Percentiles rank a stretch among this genome's conserved stretches.
These are phyloP conservation scores for Fusarium floridanum DNA, from an alignment of 2,329 filamentous ascomycete species.

Conservation along the genomic window DNA sequence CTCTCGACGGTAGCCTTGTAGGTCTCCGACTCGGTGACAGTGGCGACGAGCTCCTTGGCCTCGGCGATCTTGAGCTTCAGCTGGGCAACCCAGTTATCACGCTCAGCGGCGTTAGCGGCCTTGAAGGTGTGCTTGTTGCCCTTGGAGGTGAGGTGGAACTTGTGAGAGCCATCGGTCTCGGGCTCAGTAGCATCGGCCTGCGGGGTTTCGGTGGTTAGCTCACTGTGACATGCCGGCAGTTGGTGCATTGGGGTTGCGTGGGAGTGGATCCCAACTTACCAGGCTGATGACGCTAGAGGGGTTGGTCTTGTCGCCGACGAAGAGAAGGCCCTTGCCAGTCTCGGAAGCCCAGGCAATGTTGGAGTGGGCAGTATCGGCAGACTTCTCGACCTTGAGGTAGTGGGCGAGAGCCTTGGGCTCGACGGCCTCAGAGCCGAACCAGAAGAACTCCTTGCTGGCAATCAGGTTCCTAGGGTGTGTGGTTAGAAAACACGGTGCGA, in stretches of 20 bases:
- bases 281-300: constrained; percentile 88
- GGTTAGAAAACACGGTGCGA: constrained; percentile 38
- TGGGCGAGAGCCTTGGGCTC: constrained; percentile 78
- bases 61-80: constrained; percentile 86
- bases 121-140: constrained; percentile 96
- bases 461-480: constrained; percentile 77
- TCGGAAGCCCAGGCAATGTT: constrained; percentile 90
- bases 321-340: constrained; percentile 95
- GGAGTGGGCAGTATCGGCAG: constrained; percentile 78
- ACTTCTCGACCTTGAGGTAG: constrained; percentile 92
- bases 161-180: constrained; percentile 78
- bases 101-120: constrained; percentile 79
- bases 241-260: constrained; percentile 13
- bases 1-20: constrained; percentile 91
- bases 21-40: constrained; percentile 80
- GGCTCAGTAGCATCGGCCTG: constrained; percentile 77
- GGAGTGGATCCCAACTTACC: constrained; percentile 65
- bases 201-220: constrained; percentile 18
- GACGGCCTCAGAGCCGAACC: constrained; percentile 80
- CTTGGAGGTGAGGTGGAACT: constrained; percentile 88
- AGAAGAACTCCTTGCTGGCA: constrained; percentile 94
- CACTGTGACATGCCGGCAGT: constrained; percentile 34
- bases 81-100: constrained; percentile 91
- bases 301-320: constrained; percentile 87
- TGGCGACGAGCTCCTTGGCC: constrained; percentile 83